Base-by-base conservation (phyloP, 148 eudicot genomes). In the Camellia granthamiana region DNA sequence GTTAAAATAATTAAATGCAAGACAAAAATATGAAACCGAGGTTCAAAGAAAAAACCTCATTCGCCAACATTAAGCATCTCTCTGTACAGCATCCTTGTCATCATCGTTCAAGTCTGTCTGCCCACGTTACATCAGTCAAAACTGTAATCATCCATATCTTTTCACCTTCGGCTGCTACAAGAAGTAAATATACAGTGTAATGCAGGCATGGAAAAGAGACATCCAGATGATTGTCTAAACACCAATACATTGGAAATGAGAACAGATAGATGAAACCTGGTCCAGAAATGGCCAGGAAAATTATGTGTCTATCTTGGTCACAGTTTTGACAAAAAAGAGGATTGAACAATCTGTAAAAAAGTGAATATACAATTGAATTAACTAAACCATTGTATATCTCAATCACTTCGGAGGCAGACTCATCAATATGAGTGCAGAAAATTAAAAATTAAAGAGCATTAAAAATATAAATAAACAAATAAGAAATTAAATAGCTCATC, bases 131-230 rank as follows among this genome's bases (percentile, higher is more conserved):
- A 41, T n/a, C 38, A 12, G 51, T 30, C 10, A 14, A 55, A 76
- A 62, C 69, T 16, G 46, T 30, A 23, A 23, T 60, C 41, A 61
- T 30, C 30, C 9, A 7, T 1, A 38, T 10, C 47, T 46, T 76
- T 42, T n/a, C 67, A 76, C 78, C 55, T 58, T 60, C 15, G 4
- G 59, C 42, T 51, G 61, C 60, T 52, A 15, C 52, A 75, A 75
- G 18, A n/a, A 16, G 41, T 41, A 42, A 10, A 41, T 3, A 12
- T 4, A 13, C 3, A 10, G 15, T 46, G 8, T 2, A 42, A 47
- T 41, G 42, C 9, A 60, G 0, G 64, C 23, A n/a, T 30, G 68
- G n/a, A 15, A 11, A 60, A 15, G 12, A 74, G 21, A 65, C 65
- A 58, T 42, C 8, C 47, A 58, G 41, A 38, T 7, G 49, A 21